phyloP scores from a whole-genome alignment of 140 eudicot species.

The Cichorium intybus region DNA sequence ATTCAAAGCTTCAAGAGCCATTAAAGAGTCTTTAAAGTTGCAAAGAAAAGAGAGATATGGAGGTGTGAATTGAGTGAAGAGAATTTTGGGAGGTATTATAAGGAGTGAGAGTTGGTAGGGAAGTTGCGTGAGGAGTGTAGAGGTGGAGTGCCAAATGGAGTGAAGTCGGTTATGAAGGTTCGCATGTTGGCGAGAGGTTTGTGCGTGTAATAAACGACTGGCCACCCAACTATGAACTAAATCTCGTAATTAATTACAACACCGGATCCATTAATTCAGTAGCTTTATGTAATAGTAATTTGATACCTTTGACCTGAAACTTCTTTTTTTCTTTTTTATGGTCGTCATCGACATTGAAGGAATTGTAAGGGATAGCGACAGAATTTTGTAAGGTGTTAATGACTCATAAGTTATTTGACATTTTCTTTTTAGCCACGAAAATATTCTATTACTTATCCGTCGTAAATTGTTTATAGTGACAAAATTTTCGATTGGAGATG shows the following conservation, averaged over 20 bases:
- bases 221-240: slow-evolving; percentile 5
- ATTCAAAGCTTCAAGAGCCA: slow-evolving; percentile 76
- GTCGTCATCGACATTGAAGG: no score
- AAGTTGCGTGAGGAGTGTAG: slow-evolving; percentile 69
- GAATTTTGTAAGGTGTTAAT: no score
- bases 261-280: background rate
- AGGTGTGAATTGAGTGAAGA: background rate
- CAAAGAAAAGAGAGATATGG: background rate
- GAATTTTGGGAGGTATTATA: slow-evolving; percentile 13
- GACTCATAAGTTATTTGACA: no score
- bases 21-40: background rate
- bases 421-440: no score
- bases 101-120: slow-evolving; percentile 19
- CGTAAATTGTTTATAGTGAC: no score
- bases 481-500: no score
- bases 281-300: no score
- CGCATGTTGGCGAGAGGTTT: slow-evolving; percentile 29
- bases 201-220: slow-evolving; percentile 27
- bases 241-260: slow-evolving; percentile 6
- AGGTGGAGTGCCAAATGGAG: slow-evolving; percentile 35
- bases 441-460: no score
- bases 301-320: no score
- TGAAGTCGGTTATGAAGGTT: slow-evolving; percentile 32
- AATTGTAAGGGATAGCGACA: no score
- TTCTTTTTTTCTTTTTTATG: no score